Evolutionary conservation across 2,329 filamentous ascomycete species (phyloP), one percentile per base, ranked within the genome.

Genomic region (Penicillium thymicola): DNA sequence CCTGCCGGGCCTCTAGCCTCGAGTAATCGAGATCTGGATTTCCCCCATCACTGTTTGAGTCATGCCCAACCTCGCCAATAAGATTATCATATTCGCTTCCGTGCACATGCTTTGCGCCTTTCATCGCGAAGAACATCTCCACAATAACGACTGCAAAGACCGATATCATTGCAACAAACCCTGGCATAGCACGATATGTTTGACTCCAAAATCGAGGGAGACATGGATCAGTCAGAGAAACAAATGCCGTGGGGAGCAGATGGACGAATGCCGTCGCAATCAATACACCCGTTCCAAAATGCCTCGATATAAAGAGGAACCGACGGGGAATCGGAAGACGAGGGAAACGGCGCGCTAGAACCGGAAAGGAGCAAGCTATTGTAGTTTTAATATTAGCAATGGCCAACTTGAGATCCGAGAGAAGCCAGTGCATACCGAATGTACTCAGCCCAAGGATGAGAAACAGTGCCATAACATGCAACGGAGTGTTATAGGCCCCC

Each of bases 41-140:
- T 40, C 49, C 57, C 45, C 61, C 59, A 9, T 63, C 56, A 30
- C 54, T 58, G 44, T 65, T 45, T 30, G 60, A 62, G 34, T 65
- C 64, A 45, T 58, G 59, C 16, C 63, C 60, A 37, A 65, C 58
- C 27, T 69, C 69, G 28, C 67, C 62, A 43, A 76, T 76, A 25
- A 77, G 55, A 36, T 75, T 75, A 59, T 82, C 79, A 59, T 81
- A 83, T 57, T 82, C 81, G 32, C 72, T 78, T 13, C 77, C 74
- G 67, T 87, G 84, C 46, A 80, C 78, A 68, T 87, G 84, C 16
- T 79, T 79, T 9, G 83, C 84, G 5, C 85, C 85, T 68, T 82
- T 81, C 51, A 87, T 89, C 0, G 91, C 92, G 64, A 97, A 87
- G 71, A 92, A 91, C 76, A 94, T 96, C 73, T 97, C 93, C 51